phyloP scores from a whole-genome alignment of 805 yeast species.

The Metschnikowia bowlesiae region DNA sequence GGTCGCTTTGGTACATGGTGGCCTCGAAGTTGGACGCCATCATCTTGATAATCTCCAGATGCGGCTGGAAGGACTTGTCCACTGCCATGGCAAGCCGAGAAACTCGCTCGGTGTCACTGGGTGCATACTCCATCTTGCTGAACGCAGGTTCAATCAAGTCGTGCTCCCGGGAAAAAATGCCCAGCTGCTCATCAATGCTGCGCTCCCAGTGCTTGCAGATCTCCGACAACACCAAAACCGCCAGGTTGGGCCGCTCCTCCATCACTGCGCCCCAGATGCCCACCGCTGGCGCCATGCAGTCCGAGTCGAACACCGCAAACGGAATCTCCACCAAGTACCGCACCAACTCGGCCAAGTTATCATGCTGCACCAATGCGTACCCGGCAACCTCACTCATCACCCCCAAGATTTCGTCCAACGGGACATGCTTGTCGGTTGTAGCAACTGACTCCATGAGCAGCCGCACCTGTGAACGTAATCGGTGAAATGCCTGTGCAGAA shows the following conservation, averaged over 20 bases:
- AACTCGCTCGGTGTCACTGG: slow-evolving; percentile 63
- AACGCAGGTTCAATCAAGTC: slow-evolving; percentile 61
- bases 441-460: slow-evolving; percentile 12
- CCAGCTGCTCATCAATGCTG: slow-evolving; percentile 54
- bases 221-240: slow-evolving; percentile 61
- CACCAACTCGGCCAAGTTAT: slow-evolving; percentile 44
- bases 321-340: slow-evolving; percentile 63
- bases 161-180: slow-evolving; percentile 55
- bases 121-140: slow-evolving; percentile 81
- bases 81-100: slow-evolving; percentile 49
- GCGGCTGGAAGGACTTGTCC: slow-evolving; percentile 56
- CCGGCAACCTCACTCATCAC: slow-evolving; percentile 46
- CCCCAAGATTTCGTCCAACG: slow-evolving; percentile 29
- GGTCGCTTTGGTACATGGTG: slow-evolving; percentile 64
- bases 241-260: slow-evolving; percentile 57
- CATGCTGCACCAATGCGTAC: slow-evolving; percentile 27
- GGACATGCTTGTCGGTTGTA: slow-evolving; percentile 10
- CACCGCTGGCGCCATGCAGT: slow-evolving; percentile 58
- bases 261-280: slow-evolving; percentile 79
- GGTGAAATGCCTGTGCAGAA: slow-evolving; percentile 24
- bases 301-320: slow-evolving; percentile 57
- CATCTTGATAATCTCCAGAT: slow-evolving; percentile 60
- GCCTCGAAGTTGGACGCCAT: slow-evolving; percentile 79
- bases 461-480: slow-evolving; percentile 24
- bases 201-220: slow-evolving; percentile 66